Evolutionary conservation across 179 eudicot genomes (phyloP), one percentile per base, ranked within the genome.

Genomic region (Vitellaria paradoxa): DNA sequence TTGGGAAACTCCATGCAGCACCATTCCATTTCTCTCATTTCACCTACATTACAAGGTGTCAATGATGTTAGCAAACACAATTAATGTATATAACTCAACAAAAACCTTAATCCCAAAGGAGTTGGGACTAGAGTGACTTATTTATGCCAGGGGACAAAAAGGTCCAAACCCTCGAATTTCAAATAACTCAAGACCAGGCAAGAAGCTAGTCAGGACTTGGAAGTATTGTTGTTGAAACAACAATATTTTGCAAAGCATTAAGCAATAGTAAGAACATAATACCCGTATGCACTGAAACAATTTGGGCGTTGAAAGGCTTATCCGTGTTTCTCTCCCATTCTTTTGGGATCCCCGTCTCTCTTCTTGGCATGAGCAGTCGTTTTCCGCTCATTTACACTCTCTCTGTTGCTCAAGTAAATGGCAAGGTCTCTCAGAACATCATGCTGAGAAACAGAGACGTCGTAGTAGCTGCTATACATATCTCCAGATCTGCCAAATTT

Each of bases 401-500:
- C 91, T 1, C 70, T 68, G 72, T 79, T 89, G 84, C 90, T 89
- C 78, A 89, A 74, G 81, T 94, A 89, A 77, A 94, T 81, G 52
- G 98, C 97, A 13, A 94, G 93, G 75, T 94, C 98, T 83, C 98
- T 84, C 84, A 94, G 42, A n/a, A 94, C 94, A 84, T 92, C 98
- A 76, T 94, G 98, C 77, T 94, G 97, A 79, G 90, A 85, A 20
- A 94, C 91, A 49, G 89, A 91, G 56, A 91, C 87, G 70, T 92
- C 91, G 52, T 82, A 88, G 83, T 86, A 89, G 74, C 94, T 91
- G 82, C 91, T 86, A 70, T 91, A 91, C 70, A 85, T 79, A 63
- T 94, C 98, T 60, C 97, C 98, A 30, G 90, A 84, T 70, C 98
- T 93, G 88, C 81, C 70, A 85, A 64, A 72, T 60, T 52, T 10